Evolutionary conservation across 2,329 filamentous ascomycete genomes (phyloP).

Genomic region (Phoma sp.): DNA sequence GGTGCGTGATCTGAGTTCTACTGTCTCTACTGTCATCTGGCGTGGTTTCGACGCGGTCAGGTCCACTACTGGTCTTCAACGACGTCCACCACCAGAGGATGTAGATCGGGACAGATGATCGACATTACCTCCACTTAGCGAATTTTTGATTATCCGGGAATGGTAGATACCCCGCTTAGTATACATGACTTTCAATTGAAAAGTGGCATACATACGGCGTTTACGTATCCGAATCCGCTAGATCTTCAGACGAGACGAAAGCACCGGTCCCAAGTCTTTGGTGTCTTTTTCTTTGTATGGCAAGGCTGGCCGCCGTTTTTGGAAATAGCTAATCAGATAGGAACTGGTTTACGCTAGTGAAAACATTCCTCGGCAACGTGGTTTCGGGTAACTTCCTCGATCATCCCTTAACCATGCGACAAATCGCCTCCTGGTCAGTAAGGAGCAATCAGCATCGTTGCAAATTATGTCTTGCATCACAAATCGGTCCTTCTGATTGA

Average conservation of each 20-base stretch:
- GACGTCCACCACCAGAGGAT: conserved; percentile 38
- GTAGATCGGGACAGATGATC: conserved; percentile 42
- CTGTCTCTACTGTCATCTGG: conserved; percentile 45
- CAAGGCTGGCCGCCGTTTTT: conserved; percentile 2
- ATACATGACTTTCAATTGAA: conserved; percentile 14
- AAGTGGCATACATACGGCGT: conserved; percentile 11
- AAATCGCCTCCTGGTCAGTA: not conserved
- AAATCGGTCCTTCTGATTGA: not conserved
- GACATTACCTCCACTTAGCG: conserved; percentile 1
- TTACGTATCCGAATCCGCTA: not conserved
- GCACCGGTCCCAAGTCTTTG: not conserved
- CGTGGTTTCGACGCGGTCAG: conserved; percentile 43
- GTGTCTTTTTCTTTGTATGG: conserved; percentile 6
- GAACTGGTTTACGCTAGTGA: conserved; percentile 1
- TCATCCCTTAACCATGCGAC: conserved; percentile 8
- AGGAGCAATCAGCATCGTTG: not conserved
- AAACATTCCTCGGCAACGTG: conserved; percentile 15
- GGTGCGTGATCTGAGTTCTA: conserved; percentile 39
- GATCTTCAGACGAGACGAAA: not conserved
- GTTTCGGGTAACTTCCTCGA: not conserved
- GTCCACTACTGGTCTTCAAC: conserved; percentile 36
- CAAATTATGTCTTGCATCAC: not conserved
- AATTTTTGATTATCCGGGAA: conserved; percentile 2
- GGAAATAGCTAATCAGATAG: conserved; percentile 3
- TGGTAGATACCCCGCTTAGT: conserved; percentile 11